Conservation (phyloP, 2,329 filamentous ascomycete species). For the Elsinoe batatas region DNA sequence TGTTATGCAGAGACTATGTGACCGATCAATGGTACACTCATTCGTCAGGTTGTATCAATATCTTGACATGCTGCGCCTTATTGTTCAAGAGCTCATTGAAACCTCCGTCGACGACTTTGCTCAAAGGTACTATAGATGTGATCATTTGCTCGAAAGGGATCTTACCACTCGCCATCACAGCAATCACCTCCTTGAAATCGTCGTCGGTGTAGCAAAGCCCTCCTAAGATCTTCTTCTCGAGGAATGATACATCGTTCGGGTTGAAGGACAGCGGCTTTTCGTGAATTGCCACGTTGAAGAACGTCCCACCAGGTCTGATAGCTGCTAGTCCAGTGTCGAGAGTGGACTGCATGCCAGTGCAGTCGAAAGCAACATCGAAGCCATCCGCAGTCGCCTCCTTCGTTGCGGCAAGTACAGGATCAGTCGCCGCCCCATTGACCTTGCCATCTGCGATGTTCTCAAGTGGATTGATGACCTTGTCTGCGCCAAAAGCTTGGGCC, state of each 20-base stretch:
- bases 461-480: slow-evolving; percentile 15
- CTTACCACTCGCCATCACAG: slow-evolving; percentile 15
- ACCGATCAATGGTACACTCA: neutral
- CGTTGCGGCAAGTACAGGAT: neutral
- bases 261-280: slow-evolving; percentile 17
- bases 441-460: neutral
- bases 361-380: slow-evolving; percentile 15
- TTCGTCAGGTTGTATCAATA: slow-evolving; percentile 14
- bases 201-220: slow-evolving; percentile 17
- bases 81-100: slow-evolving; percentile 17
- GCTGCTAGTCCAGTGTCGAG: slow-evolving; percentile 14
- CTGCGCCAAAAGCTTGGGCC: slow-evolving; percentile 14
- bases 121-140: slow-evolving; percentile 16
- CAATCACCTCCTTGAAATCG: slow-evolving; percentile 17
- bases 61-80: slow-evolving; percentile 17
- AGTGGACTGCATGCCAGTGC: slow-evolving; percentile 14
- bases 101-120: slow-evolving; percentile 16
- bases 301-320: slow-evolving; percentile 17
- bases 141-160: slow-evolving; percentile 16
- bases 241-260: slow-evolving; percentile 15
- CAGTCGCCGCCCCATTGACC: neutral
- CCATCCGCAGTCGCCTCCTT: slow-evolving; percentile 7
- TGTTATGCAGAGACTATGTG: neutral
- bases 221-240: slow-evolving; percentile 16
- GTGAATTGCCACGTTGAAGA: slow-evolving; percentile 19